Percentiles rank a stretch among this genome's conserved stretches.
These are phyloP conservation scores for Aaosphaeria pasadenensis DNA, from an alignment of 2,329 filamentous ascomycete species.

Conservation along the genomic window DNA sequence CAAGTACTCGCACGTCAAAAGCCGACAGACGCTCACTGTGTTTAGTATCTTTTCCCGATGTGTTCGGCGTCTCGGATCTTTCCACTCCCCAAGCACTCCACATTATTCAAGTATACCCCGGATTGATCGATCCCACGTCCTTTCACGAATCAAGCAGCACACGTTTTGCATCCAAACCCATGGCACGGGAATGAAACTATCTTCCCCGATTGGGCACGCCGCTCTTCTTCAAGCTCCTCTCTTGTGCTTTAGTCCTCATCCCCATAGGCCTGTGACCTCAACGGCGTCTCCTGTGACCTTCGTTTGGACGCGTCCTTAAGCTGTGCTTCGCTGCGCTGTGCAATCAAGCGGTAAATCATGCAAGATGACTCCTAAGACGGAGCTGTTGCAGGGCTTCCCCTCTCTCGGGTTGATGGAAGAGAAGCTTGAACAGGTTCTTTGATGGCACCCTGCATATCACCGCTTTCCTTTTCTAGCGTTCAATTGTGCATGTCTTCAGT, in stretches of 20 bases:
- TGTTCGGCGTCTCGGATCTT: neutral
- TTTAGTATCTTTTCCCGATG: no score
- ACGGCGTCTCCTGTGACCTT: conserved; percentile 6
- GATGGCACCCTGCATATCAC: no score
- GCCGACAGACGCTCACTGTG: no score
- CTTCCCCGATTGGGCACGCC: neutral
- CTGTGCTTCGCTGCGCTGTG: neutral
- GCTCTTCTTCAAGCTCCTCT: neutral
- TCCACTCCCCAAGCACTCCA: neutral
- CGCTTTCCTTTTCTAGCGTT: no score
- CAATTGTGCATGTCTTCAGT: no score
- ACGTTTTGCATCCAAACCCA: conserved; percentile 11
- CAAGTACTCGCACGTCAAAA: no score
- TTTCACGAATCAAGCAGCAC: conserved; percentile 2
- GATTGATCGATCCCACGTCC: neutral
- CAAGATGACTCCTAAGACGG: neutral
- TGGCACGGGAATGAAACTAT: conserved; percentile 5
- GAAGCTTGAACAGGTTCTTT: no score
- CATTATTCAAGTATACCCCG: conserved; percentile 4
- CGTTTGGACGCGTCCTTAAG: conserved; percentile 1
- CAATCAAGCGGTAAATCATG: neutral
- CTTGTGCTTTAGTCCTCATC: neutral
- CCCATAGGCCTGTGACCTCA: conserved; percentile 6
- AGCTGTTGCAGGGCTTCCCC: conserved; percentile 7
- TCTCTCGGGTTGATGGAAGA: conserved; percentile 8